Base-by-base conservation (phyloP, 768 basidiomycete genomes). In the Glaciozyma martinii region DNA sequence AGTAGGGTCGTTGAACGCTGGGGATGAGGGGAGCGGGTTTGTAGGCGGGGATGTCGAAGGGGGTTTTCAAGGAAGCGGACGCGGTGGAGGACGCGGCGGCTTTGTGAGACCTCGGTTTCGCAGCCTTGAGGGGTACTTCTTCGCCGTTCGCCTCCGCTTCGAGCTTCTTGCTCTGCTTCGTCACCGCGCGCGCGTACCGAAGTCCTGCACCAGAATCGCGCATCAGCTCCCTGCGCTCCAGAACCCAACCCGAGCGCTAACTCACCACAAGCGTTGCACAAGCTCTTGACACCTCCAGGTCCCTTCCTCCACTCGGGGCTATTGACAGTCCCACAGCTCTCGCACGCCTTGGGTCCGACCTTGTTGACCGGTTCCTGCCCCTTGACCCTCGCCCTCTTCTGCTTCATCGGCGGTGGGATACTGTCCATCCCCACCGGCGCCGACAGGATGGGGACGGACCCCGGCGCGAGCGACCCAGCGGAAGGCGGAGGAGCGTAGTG, bases 291-390 rank as follows among this genome's bases (percentile, higher is more conserved):
- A 13, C 71, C 71, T 3, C 44, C 42, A 9, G 71, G 71, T 15
- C 71, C 71, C 58, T 71, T 71, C 44, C 72, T 37, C 72, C 72
- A 73, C 58, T 73, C 72, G 23, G 68, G 68, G 12, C 49, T 61
- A 60, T 66, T 57, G 56, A 53, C 60, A 25, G 63, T 66, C 19
- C 65, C 65, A 33, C 68, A 70, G 13, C 44, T 47, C 29, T 59
- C 58, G 46, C 58, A 59, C 29, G 58, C 58, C 46, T 46, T 47
- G 3, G 58, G 21, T 10, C 58, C 33, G 6, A 29, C 9, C 58
- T 59, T 59, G 46, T n/a, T 47, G 21, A 37, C 29, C 21, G 29
- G 44, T 23, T 47, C 58, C 44, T 40, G 25, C 25, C 18, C 30
- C 58, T 57, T 44, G 15, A 16, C 27, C 3, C 55, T 18, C 25